Percentiles rank a stretch among this genome's conserved stretches.
phyloP scores from a whole-genome alignment of 1,284 basidiomycete genomes.

The Naganishia liquefaciens region DNA sequence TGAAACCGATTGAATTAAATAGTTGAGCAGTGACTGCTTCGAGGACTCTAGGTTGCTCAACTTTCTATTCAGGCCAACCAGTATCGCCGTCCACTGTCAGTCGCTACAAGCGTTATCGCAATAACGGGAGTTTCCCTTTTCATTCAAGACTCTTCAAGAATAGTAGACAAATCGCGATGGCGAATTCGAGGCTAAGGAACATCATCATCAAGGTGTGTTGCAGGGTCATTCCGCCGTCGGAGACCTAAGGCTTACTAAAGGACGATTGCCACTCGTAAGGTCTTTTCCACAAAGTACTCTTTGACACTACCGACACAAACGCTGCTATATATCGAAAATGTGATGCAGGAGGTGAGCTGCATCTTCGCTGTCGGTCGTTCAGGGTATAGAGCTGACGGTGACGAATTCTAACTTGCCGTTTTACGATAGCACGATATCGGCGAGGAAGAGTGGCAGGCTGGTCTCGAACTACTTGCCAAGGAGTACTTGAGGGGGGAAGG shows the following conservation, averaged over 20 bases:
- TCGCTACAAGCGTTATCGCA: no score
- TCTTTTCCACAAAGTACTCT: conserved; percentile 55
- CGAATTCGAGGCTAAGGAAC: conserved; percentile 44
- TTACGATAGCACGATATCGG: conserved; percentile 66
- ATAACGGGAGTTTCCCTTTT: no score
- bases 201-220: conserved; percentile 52
- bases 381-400: not conserved
- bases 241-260: not conserved
- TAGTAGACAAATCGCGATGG: conserved; percentile 38
- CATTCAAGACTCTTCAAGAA: no score
- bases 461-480: conserved; percentile 77
- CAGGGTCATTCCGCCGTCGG: not conserved
- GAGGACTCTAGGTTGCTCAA: no score
- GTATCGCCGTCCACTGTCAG: no score
- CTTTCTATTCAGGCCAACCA: no score
- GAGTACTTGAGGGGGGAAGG: conserved; percentile 92
- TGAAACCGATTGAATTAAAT: no score
- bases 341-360: conserved; percentile 46
- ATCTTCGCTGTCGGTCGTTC: not conserved
- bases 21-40: no score
- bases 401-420: no score
- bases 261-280: conserved; percentile 38
- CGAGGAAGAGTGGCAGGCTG: conserved; percentile 56
- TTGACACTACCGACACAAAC: conserved; percentile 52
- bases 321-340: conserved; percentile 51